Percentiles rank a stretch among this genome's conserved stretches.
Evolutionary conservation across 1,139 yeast genomes (phyloP).

Genomic region (Blastobotrys persicus): DNA sequence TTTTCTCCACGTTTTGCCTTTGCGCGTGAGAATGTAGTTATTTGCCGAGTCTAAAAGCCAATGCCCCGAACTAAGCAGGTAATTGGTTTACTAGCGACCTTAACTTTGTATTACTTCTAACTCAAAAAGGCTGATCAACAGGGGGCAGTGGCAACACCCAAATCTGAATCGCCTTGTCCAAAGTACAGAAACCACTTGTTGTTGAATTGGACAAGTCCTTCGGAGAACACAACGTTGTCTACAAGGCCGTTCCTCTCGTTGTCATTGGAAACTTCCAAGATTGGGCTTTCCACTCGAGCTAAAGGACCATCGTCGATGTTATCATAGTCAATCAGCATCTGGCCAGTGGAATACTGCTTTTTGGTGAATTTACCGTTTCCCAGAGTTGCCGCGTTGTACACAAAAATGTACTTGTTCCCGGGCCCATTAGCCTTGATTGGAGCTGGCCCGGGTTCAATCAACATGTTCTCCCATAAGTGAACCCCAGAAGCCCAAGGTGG

Average conservation of each 20-base stretch:
- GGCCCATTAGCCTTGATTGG: constrained; percentile 16
- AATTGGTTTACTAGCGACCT: no score
- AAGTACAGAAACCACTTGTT: constrained; percentile 18
- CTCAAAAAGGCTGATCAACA: no score
- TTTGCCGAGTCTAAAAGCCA: no score
- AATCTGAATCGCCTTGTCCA: constrained; percentile 18
- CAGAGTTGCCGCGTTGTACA: constrained; percentile 17
- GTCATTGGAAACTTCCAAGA: constrained; percentile 10
- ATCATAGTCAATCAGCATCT: constrained; percentile 18
- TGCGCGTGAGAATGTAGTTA: no score
- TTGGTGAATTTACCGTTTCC: constrained; percentile 9
- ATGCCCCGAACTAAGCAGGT: no score
- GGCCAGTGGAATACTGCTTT: constrained; percentile 16
- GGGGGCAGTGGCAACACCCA: constrained; percentile 17
- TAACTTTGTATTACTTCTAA: no score
- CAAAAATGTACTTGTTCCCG: constrained; percentile 15
- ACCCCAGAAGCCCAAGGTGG: constrained; percentile 15
- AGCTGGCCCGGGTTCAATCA: constrained; percentile 20
- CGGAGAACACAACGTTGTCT: constrained; percentile 16
- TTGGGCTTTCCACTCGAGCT: constrained; percentile 16
- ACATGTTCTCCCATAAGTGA: constrained; percentile 14
- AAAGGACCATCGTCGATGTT: constrained; percentile 16
- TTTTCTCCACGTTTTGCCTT: no score
- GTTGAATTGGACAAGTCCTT: constrained; percentile 18
- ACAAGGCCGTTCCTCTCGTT: constrained; percentile 17